These are phyloP conservation scores for Fusarium kyushuense DNA, from an alignment of 2,329 filamentous ascomycete genomes.

Conservation along the genomic window DNA sequence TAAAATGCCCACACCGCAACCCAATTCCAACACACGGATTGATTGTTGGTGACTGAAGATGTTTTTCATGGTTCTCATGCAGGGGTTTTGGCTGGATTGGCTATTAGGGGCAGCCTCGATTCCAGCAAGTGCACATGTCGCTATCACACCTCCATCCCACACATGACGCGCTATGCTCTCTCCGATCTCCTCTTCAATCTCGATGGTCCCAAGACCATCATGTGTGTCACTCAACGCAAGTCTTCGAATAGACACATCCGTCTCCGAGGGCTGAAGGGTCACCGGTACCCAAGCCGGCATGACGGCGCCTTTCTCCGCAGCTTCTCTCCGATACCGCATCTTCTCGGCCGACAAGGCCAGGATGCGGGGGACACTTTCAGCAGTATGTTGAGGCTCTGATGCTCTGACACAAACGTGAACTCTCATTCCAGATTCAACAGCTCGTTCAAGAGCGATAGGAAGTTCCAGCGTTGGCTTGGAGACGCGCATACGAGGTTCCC, in stretches of 20 bases:
- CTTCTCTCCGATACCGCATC: conserved; percentile 35
- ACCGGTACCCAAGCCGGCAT: conserved; percentile 59
- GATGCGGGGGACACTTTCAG: conserved; percentile 47
- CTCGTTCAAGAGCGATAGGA: conserved; percentile 45
- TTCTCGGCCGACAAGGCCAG: conserved; percentile 39
- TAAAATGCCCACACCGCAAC: conserved; percentile 68
- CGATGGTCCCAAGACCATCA: conserved; percentile 49
- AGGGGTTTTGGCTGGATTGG: conserved; percentile 44
- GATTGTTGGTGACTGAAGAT: conserved; percentile 46
- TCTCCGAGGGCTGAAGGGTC: conserved; percentile 37
- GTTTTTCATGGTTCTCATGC: conserved; percentile 50
- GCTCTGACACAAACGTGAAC: conserved; percentile 50
- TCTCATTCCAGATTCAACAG: conserved; percentile 41
- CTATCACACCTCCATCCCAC: conserved; percentile 68
- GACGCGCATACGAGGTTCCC: conserved; percentile 56
- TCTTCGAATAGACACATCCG: conserved; percentile 48
- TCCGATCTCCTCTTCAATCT: conserved; percentile 68
- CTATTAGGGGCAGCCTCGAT: conserved; percentile 46
- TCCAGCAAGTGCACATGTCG: conserved; percentile 52
- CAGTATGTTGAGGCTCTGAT: conserved; percentile 42
- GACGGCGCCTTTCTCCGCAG: conserved; percentile 53
- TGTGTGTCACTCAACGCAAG: conserved; percentile 46
- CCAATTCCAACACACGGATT: conserved; percentile 65
- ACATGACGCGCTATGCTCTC: conserved; percentile 71
- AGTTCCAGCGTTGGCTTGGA: conserved; percentile 53